phyloP scores from a whole-genome alignment of 495 filamentous ascomycete genomes.

The Letharia lupina region DNA sequence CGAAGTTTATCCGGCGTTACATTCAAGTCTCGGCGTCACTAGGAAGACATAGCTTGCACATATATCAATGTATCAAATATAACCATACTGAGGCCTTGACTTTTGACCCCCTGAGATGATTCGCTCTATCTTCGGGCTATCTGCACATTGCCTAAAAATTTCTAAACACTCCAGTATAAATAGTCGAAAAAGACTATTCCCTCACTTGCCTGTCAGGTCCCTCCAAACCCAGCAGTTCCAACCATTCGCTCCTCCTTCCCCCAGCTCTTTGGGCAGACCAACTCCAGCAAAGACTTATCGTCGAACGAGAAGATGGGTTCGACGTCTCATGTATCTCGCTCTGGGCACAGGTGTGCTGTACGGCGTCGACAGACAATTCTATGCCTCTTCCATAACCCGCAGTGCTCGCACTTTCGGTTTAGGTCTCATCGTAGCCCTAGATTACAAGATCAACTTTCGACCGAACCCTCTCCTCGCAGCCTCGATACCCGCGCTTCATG shows the following conservation, averaged over 20 bases:
- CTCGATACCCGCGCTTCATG: conserved; percentile 64
- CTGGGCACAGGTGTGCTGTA: conserved; percentile 52
- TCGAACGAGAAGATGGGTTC: conserved; percentile 64
- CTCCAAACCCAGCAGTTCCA: conserved; percentile 42
- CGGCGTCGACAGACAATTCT: conserved; percentile 59
- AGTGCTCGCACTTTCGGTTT: conserved; percentile 72
- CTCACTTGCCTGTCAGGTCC: conserved; percentile 6
- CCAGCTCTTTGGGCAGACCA: conserved; percentile 68
- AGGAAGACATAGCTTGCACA: background rate
- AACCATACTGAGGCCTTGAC: background rate
- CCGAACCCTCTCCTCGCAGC: conserved; percentile 59
- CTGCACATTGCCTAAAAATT: conserved; percentile 10
- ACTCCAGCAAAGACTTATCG: conserved; percentile 53
- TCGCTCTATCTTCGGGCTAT: conserved; percentile 10
- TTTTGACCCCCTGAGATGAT: conserved; percentile 13
- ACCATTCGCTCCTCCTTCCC: conserved; percentile 72
- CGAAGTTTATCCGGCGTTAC: background rate
- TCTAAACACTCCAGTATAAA: background rate
- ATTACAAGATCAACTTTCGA: conserved; percentile 96
- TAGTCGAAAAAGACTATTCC: background rate
- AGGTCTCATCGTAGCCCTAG: conserved; percentile 72
- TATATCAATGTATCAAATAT: background rate
- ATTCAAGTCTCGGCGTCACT: background rate
- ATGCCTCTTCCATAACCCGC: conserved; percentile 68
- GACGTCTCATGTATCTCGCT: conserved; percentile 59